A percentile compares a stretch with the other conserved stretches of the same genome.
phyloP scores from a whole-genome alignment of 495 filamentous ascomycete species.

The Clavariopsis aquatica region DNA sequence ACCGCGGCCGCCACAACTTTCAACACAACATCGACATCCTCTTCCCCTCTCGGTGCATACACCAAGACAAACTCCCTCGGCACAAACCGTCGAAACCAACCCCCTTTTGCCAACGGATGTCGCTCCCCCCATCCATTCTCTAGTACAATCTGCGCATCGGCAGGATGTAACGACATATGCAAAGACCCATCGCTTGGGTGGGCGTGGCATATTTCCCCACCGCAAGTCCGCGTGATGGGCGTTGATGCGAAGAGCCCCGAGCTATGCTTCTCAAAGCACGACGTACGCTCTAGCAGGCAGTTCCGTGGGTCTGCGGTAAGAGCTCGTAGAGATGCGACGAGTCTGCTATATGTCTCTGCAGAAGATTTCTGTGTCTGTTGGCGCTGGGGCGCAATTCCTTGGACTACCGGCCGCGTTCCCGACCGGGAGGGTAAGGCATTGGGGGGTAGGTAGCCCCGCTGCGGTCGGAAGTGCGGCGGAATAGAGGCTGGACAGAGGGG shows the following conservation, averaged over 20 bases:
- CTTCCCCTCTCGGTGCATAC: slow-evolving; percentile 74
- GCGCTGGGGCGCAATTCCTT: slow-evolving; percentile 77
- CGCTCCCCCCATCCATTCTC: slow-evolving; percentile 86
- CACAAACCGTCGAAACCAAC: slow-evolving; percentile 56
- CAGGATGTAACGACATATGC: slow-evolving; percentile 75
- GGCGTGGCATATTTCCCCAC: slow-evolving; percentile 78
- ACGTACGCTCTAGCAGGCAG: slow-evolving; percentile 61
- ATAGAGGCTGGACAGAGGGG: slow-evolving; percentile 50
- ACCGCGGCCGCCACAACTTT: slow-evolving; percentile 66
- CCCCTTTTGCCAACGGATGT: slow-evolving; percentile 73
- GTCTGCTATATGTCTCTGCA: slow-evolving; percentile 52
- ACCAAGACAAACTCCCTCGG: slow-evolving; percentile 75
- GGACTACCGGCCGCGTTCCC: slow-evolving; percentile 64
- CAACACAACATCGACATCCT: slow-evolving; percentile 67
- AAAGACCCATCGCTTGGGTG: slow-evolving; percentile 73
- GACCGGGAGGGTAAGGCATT: slow-evolving; percentile 57
- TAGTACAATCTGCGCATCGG: slow-evolving; percentile 74
- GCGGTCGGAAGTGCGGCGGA: slow-evolving; percentile 46
- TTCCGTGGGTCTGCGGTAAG: slow-evolving; percentile 53
- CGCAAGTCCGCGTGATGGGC: slow-evolving; percentile 61
- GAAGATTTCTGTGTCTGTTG: slow-evolving; percentile 68
- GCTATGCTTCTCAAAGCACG: slow-evolving; percentile 79
- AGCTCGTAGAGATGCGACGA: slow-evolving; percentile 53
- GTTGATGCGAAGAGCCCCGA: slow-evolving; percentile 66
- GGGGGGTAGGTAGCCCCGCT: slow-evolving; percentile 50